Evolutionary conservation across 2,329 filamentous ascomycete species (phyloP).

Genomic region (Chrysoporthe austroafricana): DNA sequence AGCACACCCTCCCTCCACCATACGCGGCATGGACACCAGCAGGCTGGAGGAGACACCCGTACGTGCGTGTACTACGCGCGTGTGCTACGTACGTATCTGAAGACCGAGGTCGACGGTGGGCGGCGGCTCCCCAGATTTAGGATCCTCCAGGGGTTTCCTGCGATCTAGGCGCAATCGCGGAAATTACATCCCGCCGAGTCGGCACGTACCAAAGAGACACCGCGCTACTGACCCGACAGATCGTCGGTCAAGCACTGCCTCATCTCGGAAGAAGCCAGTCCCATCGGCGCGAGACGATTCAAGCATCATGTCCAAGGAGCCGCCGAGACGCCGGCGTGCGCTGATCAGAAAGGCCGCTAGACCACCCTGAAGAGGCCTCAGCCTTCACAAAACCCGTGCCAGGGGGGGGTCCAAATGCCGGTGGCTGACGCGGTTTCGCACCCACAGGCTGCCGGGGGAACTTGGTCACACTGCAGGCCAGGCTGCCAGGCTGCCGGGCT

Average conservation of each 20-base stretch:
- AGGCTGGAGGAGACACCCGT: too few relatives aligned
- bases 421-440: constrained; percentile 1
- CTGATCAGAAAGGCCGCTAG: neutral
- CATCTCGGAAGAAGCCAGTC: neutral
- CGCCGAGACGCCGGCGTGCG: neutral
- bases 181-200: constrained; percentile 2
- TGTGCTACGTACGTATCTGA: neutral
- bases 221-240: neutral
- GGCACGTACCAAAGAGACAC: constrained; percentile 1
- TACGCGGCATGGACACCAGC: too few relatives aligned
- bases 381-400: constrained; percentile 3
- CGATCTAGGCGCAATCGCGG: neutral
- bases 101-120: neutral
- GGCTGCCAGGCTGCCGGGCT: neutral
- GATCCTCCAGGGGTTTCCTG: neutral
- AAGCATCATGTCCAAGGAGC: neutral
- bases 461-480: constrained; percentile 11
- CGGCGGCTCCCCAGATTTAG: constrained; percentile 6
- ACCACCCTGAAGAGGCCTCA: neutral
- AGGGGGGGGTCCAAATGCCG: constrained; percentile 4
- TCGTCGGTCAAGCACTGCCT: constrained; percentile 14
- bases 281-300: neutral
- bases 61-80: too few relatives aligned
- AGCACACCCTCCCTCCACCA: too few relatives aligned
- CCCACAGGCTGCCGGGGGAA: neutral